Evolutionary conservation across 345 rosid species (phyloP), one percentile per base, ranked within the genome.

Genomic region (Turnera subulata): DNA sequence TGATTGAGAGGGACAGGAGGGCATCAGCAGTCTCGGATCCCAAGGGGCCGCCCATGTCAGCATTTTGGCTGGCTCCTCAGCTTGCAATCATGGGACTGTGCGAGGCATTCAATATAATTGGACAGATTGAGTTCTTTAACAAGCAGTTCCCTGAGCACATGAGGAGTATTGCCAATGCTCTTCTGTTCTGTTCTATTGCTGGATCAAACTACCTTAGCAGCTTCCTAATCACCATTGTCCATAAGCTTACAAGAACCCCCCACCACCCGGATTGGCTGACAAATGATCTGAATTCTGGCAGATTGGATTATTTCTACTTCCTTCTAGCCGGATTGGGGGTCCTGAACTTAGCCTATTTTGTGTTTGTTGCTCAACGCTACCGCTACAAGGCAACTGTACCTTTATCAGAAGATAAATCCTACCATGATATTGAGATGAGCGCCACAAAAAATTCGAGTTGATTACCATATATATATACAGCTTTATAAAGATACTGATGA

Each of bases 121-220:
- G 80, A 12, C 72, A 64, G 16, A 70, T 67, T 10, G 80, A 79
- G 46, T 73, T 79, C 26, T 79, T 55, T 14, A 79, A 79, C 65
- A 64, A 47, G 54, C 69, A 79, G 58, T 79, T 75, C 9, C 84
- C 78, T n/a, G 74, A 70, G 6, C 53, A 67, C 25, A 76, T 79
- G 78, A 73, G 65, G 55, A 79, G 83, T 14, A 29, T 70, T 0
- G 74, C 58, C 0, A 79, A 70, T 54, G 37, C 78, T 26, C 53
- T 76, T 0, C 42, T 76, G 6, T 62, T 59, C 3, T 53, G 65
- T 37, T 51, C 70, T 0, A 29, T 58, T 9, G 76, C 65, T 11
- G 20, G 35, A 33, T 49, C 74, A 0, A 76, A 26, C 33, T 63
- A 72, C 26, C 23, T 66, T 11, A 64, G 73, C 24, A 61, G 52